A percentile compares a stretch with the other conserved stretches of the same genome.
Conservation (phyloP, 345 rosid species). For the Syzygium oleosum region DNA sequence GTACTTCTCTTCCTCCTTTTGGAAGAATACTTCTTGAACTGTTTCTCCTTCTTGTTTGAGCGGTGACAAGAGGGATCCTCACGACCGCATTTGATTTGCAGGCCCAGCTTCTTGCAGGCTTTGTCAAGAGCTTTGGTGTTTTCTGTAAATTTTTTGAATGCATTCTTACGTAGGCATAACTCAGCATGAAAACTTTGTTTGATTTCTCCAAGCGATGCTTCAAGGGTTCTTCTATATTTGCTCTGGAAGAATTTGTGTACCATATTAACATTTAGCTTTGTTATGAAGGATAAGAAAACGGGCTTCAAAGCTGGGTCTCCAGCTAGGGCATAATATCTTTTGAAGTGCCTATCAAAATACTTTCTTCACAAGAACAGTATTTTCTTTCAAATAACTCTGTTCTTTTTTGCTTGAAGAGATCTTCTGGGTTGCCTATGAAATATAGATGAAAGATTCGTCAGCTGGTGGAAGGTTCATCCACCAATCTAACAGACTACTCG, state of each 20-base stretch:
- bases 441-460: no score
- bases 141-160: background rate
- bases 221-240: background rate
- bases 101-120: no score
- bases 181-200: background rate
- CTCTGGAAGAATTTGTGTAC: background rate
- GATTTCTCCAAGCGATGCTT: background rate
- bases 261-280: background rate
- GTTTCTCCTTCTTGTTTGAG: no score
- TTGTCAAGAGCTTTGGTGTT: no score
- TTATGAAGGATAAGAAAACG: background rate
- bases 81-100: no score
- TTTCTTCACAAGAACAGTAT: background rate
- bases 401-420: no score
- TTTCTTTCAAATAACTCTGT: background rate
- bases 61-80: no score
- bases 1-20: no score
- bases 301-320: background rate
- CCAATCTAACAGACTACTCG: no score
- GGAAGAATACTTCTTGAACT: no score
- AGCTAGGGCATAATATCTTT: background rate
- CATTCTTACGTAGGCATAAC: background rate
- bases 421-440: no score
- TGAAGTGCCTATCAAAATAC: background rate
- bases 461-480: no score